These are phyloP conservation scores for Rugosomyces carneus DNA, from an alignment of 1,284 basidiomycete genomes.

Conservation along the genomic window DNA sequence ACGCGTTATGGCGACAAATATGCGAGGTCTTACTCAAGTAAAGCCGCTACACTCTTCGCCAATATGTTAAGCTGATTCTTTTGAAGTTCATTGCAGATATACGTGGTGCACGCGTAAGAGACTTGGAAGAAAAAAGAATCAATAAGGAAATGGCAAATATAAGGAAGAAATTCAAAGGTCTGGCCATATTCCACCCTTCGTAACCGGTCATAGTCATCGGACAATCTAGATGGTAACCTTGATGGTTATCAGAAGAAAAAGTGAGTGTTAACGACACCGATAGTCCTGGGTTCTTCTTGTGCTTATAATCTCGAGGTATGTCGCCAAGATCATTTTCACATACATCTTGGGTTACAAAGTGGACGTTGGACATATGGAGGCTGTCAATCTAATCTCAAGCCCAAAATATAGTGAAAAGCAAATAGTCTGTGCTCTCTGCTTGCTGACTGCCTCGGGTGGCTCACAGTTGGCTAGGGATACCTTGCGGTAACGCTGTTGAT, in stretches of 20 bases:
- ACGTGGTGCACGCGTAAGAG: slow-evolving; percentile 83
- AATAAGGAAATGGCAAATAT: slow-evolving; percentile 99
- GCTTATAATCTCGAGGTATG: slow-evolving; percentile 53
- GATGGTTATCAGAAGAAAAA: slow-evolving; percentile 99
- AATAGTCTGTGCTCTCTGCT: slow-evolving; percentile 59
- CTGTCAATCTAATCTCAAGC: slow-evolving; percentile 95
- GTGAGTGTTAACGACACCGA: slow-evolving; percentile 42
- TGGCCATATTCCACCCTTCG: slow-evolving; percentile 2
- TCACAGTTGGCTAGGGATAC: slow-evolving; percentile 65
- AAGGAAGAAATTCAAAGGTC: slow-evolving; percentile 96
- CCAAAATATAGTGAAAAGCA: slow-evolving; percentile 98
- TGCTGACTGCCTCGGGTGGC: neutral
- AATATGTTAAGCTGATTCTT: slow-evolving; percentile 5
- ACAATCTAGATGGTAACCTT: slow-evolving; percentile 78
- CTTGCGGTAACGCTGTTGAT: slow-evolving; percentile 94
- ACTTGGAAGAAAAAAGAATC: slow-evolving; percentile 93
- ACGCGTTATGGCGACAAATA: slow-evolving; percentile 26
- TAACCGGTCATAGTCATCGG: slow-evolving; percentile 4
- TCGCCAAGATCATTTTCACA: slow-evolving; percentile 97
- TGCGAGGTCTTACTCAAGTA: slow-evolving; percentile 89
- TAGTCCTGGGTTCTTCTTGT: slow-evolving; percentile 4
- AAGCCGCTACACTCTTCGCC: slow-evolving; percentile 17
- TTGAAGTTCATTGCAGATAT: slow-evolving; percentile 96
- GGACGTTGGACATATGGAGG: slow-evolving; percentile 99
- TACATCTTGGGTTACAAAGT: slow-evolving; percentile 99